Evolutionary conservation across 2,329 filamentous ascomycete genomes (phyloP).

Genomic region (Colletotrichum sp.): DNA sequence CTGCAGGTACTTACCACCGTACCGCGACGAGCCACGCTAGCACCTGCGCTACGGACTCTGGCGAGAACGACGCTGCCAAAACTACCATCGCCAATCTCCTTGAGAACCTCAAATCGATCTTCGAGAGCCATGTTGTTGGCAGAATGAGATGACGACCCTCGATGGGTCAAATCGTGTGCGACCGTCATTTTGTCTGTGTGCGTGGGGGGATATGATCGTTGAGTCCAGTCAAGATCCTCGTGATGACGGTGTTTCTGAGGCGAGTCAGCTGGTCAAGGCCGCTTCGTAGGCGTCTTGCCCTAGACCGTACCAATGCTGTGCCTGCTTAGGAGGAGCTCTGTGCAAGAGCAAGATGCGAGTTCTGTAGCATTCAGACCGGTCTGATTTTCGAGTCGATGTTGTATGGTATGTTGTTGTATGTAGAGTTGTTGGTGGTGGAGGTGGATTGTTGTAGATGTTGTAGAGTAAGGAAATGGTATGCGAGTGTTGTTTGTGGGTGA

Average conservation of each 20-base stretch:
- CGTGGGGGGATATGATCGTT: constrained; percentile 16
- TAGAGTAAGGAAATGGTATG: constrained; percentile 6
- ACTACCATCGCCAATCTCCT: constrained; percentile 98
- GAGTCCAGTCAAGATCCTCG: constrained; percentile 22
- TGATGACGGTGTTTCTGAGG: constrained; percentile 19
- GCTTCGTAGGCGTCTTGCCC: constrained; percentile 25
- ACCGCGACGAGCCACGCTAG: constrained; percentile 85
- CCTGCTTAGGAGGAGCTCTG: constrained; percentile 35
- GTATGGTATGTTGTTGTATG: neutral
- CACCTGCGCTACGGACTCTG: constrained; percentile 87
- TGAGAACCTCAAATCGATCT: constrained; percentile 95
- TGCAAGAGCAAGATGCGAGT: constrained; percentile 38
- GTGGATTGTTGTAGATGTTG: neutral
- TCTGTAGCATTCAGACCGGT: constrained; percentile 39
- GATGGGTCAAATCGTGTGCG: constrained; percentile 73
- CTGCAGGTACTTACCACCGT: constrained; percentile 75
- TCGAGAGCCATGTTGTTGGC: constrained; percentile 70
- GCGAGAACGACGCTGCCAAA: constrained; percentile 96
- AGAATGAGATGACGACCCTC: constrained; percentile 64
- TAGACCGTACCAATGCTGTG: constrained; percentile 26
- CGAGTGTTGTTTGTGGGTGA: constrained; percentile 10
- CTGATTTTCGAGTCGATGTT: neutral
- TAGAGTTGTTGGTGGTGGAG: neutral
- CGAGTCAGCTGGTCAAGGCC: constrained; percentile 19
- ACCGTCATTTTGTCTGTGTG: constrained; percentile 69